A percentile compares a stretch with the other conserved stretches of the same genome.
Conservation (phyloP, 768 basidiomycete species). For the Termitomyces sp. region DNA sequence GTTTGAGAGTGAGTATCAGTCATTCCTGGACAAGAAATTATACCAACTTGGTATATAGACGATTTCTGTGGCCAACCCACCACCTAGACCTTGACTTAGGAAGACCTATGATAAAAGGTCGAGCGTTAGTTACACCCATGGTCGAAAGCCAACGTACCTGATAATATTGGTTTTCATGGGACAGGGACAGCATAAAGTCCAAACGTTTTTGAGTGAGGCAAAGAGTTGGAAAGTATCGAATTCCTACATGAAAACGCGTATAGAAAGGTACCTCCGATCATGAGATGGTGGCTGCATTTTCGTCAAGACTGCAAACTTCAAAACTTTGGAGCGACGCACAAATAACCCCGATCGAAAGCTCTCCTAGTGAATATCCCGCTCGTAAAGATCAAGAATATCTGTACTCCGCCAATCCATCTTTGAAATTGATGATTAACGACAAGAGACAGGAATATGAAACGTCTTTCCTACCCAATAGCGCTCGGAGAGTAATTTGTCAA, state of each 20-base stretch:
- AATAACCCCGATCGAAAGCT: conserved; percentile 46
- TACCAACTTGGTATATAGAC: conserved; percentile 30
- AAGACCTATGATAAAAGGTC: conserved; percentile 31
- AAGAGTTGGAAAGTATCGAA: background rate
- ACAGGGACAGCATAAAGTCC: conserved; percentile 39
- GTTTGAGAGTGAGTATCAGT: background rate
- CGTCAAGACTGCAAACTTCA: background rate
- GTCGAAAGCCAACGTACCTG: conserved; percentile 21
- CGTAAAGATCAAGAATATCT: conserved; percentile 40
- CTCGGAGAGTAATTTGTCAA: conserved; percentile 25
- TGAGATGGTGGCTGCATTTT: conserved; percentile 31
- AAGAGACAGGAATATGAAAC: background rate
- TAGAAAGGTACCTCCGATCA: conserved; percentile 40
- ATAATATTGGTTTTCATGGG: conserved; percentile 32
- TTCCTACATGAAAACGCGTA: conserved; percentile 25
- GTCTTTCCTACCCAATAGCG: background rate
- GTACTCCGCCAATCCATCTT: conserved; percentile 41
- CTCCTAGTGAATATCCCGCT: conserved; percentile 40
- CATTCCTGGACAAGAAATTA: too few species aligned
- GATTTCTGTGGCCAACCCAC: conserved; percentile 42
- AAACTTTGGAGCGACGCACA: conserved; percentile 23
- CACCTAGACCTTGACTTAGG: conserved; percentile 39
- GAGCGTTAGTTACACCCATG: conserved; percentile 12
- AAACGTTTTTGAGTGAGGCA: background rate
- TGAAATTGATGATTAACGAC: conserved; percentile 4